A percentile compares a stretch with the other conserved stretches of the same genome.
These are phyloP conservation scores for Carex parvula DNA, from an alignment of 176 grass and related monocot species.

Conservation along the genomic window DNA sequence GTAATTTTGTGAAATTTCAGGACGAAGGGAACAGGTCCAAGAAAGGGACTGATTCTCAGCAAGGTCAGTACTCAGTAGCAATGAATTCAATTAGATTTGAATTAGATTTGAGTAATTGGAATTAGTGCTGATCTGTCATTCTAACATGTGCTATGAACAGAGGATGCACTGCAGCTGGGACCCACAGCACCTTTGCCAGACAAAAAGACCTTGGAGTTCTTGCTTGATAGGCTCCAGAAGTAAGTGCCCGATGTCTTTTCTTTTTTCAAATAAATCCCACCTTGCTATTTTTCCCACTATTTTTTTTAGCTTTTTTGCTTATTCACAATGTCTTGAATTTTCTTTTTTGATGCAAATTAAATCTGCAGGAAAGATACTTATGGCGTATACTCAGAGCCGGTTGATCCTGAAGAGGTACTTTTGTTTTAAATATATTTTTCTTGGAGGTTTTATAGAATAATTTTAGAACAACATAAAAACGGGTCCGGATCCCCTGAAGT, in stretches of 20 bases:
- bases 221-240: conserved; percentile 57
- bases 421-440: neutral
- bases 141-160: conserved; percentile 35
- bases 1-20: conserved; percentile 27
- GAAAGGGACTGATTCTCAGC: conserved; percentile 36
- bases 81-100: conserved; percentile 5
- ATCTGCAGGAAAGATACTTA: conserved; percentile 40
- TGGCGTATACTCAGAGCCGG: conserved; percentile 44
- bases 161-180: conserved; percentile 22
- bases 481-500: too few species aligned
- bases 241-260: conserved; percentile 32
- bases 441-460: neutral
- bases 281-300: neutral
- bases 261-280: neutral
- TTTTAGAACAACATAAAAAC: too few species aligned
- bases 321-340: neutral
- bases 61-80: conserved; percentile 43
- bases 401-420: conserved; percentile 46
- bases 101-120: conserved; percentile 9
- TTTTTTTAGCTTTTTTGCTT: neutral
- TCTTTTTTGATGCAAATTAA: neutral
- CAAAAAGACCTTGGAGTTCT: conserved; percentile 40
- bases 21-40: conserved; percentile 24
- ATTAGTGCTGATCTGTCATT: conserved; percentile 15
- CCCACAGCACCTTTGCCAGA: conserved; percentile 41